Evolutionary conservation across 495 filamentous ascomycete species (phyloP).

Genomic region (Parmelia sp.): DNA sequence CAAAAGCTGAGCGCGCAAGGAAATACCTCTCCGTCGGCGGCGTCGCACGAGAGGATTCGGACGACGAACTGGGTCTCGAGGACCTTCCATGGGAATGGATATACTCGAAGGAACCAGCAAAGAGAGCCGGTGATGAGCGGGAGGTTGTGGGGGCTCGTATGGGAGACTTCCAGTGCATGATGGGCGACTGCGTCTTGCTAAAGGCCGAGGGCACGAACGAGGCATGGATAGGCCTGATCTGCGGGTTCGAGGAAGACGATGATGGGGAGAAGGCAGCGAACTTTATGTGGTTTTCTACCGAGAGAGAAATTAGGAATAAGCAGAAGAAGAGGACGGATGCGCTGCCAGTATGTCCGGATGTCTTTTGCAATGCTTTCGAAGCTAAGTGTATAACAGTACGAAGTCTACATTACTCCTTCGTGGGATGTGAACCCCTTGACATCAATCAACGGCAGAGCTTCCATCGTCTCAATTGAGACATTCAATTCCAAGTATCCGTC

Average conservation of each 20-base stretch:
- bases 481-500: constrained; percentile 65
- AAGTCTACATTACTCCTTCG: constrained; percentile 81
- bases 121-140: constrained; percentile 21
- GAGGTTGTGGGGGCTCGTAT: constrained; percentile 73
- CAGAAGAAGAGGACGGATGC: constrained; percentile 79
- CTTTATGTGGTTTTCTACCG: constrained; percentile 88
- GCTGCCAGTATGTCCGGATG: constrained; percentile 38
- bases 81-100: constrained; percentile 94
- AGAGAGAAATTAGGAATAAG: constrained; percentile 77
- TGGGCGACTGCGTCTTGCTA: constrained; percentile 79
- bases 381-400: constrained; percentile 43
- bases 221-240: constrained; percentile 85
- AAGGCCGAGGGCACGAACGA: constrained; percentile 78
- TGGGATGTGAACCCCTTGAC: constrained; percentile 81
- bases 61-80: constrained; percentile 82
- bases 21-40: constrained; percentile 59
- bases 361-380: neutral
- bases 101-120: constrained; percentile 45
- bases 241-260: constrained; percentile 66
- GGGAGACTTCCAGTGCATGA: constrained; percentile 71
- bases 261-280: constrained; percentile 59
- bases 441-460: constrained; percentile 85
- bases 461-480: constrained; percentile 61
- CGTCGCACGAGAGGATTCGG: constrained; percentile 75
- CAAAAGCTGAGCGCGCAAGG: constrained; percentile 44